A percentile compares a stretch with the other conserved stretches of the same genome.
phyloP scores from a whole-genome alignment of 2,329 filamentous ascomycete species.

The Fusarium sublunatum region DNA sequence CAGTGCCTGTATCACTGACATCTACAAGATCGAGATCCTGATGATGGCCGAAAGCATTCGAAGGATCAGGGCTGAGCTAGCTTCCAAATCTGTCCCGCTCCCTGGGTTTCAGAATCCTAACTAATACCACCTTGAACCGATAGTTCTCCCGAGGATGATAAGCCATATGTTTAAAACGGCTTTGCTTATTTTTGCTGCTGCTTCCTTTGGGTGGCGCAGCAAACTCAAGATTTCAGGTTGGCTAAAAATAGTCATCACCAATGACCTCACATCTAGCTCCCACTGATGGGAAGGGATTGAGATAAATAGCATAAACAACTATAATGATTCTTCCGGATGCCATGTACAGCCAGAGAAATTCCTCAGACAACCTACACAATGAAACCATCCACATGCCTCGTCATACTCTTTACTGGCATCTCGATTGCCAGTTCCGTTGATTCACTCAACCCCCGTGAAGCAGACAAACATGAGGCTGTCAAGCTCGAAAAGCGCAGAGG shows the following conservation, averaged over 20 bases:
- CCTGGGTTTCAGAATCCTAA: too few species aligned
- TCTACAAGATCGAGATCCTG: too few species aligned
- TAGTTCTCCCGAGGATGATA: too few species aligned
- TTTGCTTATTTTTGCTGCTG: too few species aligned
- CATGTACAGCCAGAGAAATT: too few species aligned
- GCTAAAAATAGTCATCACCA: neutral
- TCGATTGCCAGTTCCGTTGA: neutral
- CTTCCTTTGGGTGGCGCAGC: neutral
- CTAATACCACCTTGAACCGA: too few species aligned
- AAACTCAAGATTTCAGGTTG: neutral
- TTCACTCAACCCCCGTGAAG: neutral
- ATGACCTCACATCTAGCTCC: neutral
- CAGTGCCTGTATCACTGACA: too few species aligned
- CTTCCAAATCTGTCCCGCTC: too few species aligned
- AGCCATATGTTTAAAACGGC: too few species aligned
- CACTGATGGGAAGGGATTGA: neutral
- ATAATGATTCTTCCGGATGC: too few species aligned
- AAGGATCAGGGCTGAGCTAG: too few species aligned
- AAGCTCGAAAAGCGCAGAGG: conserved; percentile 3
- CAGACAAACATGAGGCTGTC: neutral
- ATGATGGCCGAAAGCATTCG: too few species aligned
- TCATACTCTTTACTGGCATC: neutral
- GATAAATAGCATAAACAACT: neutral
- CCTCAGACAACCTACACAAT: neutral
- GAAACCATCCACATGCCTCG: neutral